phyloP scores from a whole-genome alignment of 2,329 filamentous ascomycete genomes.

The Colletotrichum shisoi region DNA sequence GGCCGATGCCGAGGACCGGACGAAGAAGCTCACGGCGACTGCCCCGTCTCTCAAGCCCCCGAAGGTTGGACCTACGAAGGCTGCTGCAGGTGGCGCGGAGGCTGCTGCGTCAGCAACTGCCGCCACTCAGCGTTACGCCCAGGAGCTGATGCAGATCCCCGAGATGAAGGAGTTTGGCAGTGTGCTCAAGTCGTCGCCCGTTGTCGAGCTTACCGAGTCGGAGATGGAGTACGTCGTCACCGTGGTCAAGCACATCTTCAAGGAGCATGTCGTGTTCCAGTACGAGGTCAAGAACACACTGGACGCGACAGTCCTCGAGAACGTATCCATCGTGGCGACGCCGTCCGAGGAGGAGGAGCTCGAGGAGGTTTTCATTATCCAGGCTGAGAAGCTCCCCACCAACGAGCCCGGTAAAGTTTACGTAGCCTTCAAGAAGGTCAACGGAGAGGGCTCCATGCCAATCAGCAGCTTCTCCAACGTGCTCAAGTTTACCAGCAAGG shows the following conservation, averaged over 20 bases:
- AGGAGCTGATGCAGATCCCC: conserved; percentile 86
- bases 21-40: conserved; percentile 93
- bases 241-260: conserved; percentile 96
- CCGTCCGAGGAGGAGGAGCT: conserved; percentile 82
- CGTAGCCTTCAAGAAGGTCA: conserved; percentile 87
- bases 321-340: conserved; percentile 82
- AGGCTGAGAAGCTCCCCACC: conserved; percentile 79
- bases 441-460: conserved; percentile 78
- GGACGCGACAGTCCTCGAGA: conserved; percentile 86
- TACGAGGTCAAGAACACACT: conserved; percentile 98
- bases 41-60: conserved; percentile 94
- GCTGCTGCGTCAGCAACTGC: conserved; percentile 78
- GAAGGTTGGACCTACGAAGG: conserved; percentile 78
- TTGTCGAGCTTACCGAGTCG: conserved; percentile 91
- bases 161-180: conserved; percentile 89
- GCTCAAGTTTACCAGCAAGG: conserved; percentile 96
- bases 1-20: conserved; percentile 93
- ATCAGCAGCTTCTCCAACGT: conserved; percentile 86
- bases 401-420: conserved; percentile 94
- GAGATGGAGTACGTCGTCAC: conserved; percentile 97
- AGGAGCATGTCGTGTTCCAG: conserved; percentile 93
- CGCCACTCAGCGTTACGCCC: conserved; percentile 85
- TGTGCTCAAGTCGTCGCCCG: conserved; percentile 87
- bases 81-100: conserved; percentile 73
- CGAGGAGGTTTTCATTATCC: conserved; percentile 94